Evolutionary conservation across 2,329 filamentous ascomycete species (phyloP).

Genomic region (Sordariomycetes sp.): DNA sequence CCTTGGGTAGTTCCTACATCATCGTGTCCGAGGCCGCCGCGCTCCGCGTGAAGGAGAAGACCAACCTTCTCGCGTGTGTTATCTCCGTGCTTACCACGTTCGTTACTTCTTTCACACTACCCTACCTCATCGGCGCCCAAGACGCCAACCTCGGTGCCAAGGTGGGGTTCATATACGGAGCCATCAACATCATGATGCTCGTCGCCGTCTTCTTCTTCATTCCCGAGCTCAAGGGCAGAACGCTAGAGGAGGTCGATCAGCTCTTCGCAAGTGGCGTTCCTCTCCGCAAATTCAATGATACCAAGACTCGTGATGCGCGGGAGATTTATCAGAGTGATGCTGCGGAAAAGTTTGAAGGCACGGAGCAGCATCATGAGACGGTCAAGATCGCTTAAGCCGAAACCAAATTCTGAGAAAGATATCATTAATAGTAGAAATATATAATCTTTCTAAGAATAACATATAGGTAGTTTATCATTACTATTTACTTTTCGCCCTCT

Average conservation of each 20-base stretch:
- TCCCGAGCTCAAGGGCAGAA: conserved; percentile 31
- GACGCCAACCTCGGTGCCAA: conserved; percentile 3
- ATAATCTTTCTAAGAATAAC: too few relatives aligned
- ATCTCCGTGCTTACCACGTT: conserved; percentile 1
- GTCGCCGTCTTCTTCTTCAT: conserved; percentile 17
- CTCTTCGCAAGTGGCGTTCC: not conserved
- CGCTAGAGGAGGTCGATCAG: conserved; percentile 27
- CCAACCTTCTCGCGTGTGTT: not conserved
- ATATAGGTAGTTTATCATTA: too few relatives aligned
- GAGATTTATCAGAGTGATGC: not conserved
- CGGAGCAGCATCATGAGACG: too few relatives aligned
- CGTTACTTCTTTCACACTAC: not conserved
- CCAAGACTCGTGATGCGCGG: not conserved
- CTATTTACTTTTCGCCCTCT: too few relatives aligned
- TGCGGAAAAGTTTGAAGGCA: too few relatives aligned
- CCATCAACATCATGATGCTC: not conserved
- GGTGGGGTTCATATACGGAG: conserved; percentile 5
- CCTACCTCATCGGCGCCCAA: conserved; percentile 1
- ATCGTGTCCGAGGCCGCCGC: not conserved
- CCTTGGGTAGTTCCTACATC: conserved; percentile 11
- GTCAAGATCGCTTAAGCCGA: too few relatives aligned
- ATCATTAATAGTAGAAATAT: too few relatives aligned
- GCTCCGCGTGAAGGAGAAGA: conserved; percentile 1
- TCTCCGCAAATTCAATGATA: not conserved
- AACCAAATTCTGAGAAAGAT: too few relatives aligned